These are phyloP conservation scores for Acorus calamus DNA, from an alignment of 106 monocot species.

Conservation along the genomic window DNA sequence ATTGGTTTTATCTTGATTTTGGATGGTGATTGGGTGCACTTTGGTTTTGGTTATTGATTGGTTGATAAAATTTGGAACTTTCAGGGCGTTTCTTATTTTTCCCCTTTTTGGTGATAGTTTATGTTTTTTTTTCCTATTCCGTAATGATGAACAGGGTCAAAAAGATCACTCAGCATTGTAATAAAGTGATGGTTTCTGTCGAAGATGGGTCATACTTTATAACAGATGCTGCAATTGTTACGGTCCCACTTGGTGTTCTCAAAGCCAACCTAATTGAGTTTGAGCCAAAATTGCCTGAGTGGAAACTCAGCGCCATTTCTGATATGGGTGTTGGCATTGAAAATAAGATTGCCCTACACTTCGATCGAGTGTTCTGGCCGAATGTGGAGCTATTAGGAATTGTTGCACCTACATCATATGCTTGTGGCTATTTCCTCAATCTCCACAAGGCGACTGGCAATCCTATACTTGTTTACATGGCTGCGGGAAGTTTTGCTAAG, in stretches of 20 bases:
- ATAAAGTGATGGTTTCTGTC: slow-evolving; percentile 42
- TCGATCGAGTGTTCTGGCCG: slow-evolving; percentile 82
- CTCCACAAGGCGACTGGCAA: slow-evolving; percentile 90
- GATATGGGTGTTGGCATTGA: slow-evolving; percentile 88
- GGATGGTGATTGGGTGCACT: background rate
- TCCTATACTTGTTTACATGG: slow-evolving; percentile 87
- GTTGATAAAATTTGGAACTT: too few relatives aligned
- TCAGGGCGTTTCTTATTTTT: too few relatives aligned
- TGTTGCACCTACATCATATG: slow-evolving; percentile 62
- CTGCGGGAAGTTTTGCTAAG: slow-evolving; percentile 75
- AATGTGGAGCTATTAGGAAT: slow-evolving; percentile 87
- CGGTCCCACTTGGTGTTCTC: slow-evolving; percentile 88
- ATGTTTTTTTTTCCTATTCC: too few relatives aligned
- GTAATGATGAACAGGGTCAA: slow-evolving; percentile 38
- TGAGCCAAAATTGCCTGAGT: slow-evolving; percentile 72
- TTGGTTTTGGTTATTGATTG: background rate
- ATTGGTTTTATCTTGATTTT: background rate
- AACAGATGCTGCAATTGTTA: slow-evolving; percentile 84
- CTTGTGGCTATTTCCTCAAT: slow-evolving; percentile 95
- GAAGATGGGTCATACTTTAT: slow-evolving; percentile 49
- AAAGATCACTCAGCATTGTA: slow-evolving; percentile 39
- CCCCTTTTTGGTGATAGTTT: too few relatives aligned
- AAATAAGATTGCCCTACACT: slow-evolving; percentile 86
- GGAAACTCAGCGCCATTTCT: slow-evolving; percentile 77
- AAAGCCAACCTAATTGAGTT: slow-evolving; percentile 79